Conservation (phyloP, 148 eudicot genomes). For the Selenicereus undatus region DNA sequence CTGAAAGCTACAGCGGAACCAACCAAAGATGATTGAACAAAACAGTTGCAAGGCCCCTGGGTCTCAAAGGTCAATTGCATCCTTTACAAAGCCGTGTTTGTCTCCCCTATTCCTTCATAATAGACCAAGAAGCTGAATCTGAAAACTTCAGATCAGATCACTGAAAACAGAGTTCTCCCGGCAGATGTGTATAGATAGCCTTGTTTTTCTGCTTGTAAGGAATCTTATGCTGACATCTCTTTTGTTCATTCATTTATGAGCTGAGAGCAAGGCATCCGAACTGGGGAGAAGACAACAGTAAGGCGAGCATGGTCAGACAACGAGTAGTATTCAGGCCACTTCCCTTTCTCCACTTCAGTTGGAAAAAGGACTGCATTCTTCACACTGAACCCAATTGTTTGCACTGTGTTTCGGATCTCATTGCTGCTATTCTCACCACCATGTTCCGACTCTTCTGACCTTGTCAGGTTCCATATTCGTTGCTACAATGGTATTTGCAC, state of each 20-base stretch:
- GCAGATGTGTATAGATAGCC: neutral
- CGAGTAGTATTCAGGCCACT: slow-evolving; percentile 96
- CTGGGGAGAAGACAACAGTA: slow-evolving; percentile 90
- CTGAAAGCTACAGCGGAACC: slow-evolving; percentile 9
- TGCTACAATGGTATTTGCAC: slow-evolving; percentile 44
- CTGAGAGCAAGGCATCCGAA: slow-evolving; percentile 80
- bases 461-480: slow-evolving; percentile 64
- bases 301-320: slow-evolving; percentile 98
- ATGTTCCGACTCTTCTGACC: slow-evolving; percentile 37
- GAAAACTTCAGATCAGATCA: neutral
- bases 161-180: neutral
- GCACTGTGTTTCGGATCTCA: slow-evolving; percentile 43
- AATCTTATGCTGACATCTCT: slow-evolving; percentile 14
- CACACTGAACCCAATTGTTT: slow-evolving; percentile 82
- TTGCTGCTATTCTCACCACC: slow-evolving; percentile 29
- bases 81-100: too few relatives aligned
- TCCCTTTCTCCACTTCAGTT: slow-evolving; percentile 91
- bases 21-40: neutral
- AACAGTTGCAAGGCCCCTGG: neutral
- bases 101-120: neutral
- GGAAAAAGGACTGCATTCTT: slow-evolving; percentile 93
- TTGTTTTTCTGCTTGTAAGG: neutral
- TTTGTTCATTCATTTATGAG: slow-evolving; percentile 20
- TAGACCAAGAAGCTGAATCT: neutral
- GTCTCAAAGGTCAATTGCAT: neutral